phyloP scores from a whole-genome alignment of 495 filamentous ascomycete species.

The Symbiotaphrina buchneri region DNA sequence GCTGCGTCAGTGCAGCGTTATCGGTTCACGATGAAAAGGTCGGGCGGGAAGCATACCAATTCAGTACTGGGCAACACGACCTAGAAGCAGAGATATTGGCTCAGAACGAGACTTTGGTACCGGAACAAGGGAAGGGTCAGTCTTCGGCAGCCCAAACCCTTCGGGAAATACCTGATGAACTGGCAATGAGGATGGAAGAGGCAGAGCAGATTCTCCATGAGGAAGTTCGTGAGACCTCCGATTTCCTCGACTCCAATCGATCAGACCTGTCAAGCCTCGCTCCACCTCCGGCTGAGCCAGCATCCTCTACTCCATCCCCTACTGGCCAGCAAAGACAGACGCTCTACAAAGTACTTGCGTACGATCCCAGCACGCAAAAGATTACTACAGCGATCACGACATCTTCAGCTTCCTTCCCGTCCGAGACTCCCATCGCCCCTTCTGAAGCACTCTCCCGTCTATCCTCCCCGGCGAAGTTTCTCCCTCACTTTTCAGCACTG shows the following conservation, averaged over 20 bases:
- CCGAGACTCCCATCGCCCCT: constrained; percentile 22
- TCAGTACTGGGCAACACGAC: neutral
- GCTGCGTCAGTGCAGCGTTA: constrained; percentile 1
- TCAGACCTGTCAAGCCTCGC: constrained; percentile 1
- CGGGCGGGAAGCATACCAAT: neutral
- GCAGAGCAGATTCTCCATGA: constrained; percentile 5
- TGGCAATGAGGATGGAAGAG: constrained; percentile 2
- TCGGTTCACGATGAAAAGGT: constrained; percentile 1
- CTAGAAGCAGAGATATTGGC: constrained; percentile 1
- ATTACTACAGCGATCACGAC: constrained; percentile 39
- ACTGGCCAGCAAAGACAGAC: constrained; percentile 9
- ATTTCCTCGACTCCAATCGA: constrained; percentile 3
- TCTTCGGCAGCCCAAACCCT: neutral
- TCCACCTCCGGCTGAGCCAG: constrained; percentile 7
- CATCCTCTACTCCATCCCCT: constrained; percentile 6
- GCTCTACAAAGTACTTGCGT: constrained; percentile 50
- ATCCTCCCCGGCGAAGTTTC: constrained; percentile 46
- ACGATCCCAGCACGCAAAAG: constrained; percentile 37
- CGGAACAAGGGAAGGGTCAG: neutral
- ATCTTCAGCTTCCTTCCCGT: constrained; percentile 18
- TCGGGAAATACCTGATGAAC: neutral
- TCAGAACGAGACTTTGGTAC: no score
- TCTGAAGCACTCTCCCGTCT: constrained; percentile 43
- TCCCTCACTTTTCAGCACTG: constrained; percentile 41
- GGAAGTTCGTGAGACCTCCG: constrained; percentile 4